These are phyloP conservation scores for Sporisorium exsertum DNA, from an alignment of 1,284 basidiomycete species.

Conservation along the genomic window DNA sequence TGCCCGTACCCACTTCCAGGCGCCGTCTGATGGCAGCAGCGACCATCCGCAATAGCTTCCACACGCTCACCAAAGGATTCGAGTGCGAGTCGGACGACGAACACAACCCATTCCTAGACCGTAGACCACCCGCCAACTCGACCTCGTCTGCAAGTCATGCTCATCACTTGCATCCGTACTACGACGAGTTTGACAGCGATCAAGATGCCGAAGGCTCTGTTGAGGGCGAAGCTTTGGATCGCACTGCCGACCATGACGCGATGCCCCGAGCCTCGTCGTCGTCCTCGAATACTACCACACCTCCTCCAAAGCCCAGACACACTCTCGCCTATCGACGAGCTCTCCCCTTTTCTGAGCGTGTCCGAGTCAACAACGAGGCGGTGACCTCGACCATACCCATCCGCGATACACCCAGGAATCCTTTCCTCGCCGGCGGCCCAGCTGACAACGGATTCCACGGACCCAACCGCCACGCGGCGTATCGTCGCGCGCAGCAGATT, in stretches of 20 bases:
- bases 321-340: conserved; percentile 19
- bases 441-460: conserved; percentile 62
- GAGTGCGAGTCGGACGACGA: conserved; percentile 42
- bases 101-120: conserved; percentile 41
- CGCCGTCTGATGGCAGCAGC: conserved; percentile 5
- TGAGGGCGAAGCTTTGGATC: conserved; percentile 6
- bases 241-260: background rate
- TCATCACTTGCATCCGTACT: conserved; percentile 14
- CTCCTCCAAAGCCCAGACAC: conserved; percentile 7
- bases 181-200: conserved; percentile 44
- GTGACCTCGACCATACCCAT: conserved; percentile 31
- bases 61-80: conserved; percentile 19
- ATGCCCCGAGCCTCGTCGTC: conserved; percentile 24
- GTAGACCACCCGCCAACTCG: background rate
- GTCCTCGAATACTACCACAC: conserved; percentile 16
- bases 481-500: conserved; percentile 29
- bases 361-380: conserved; percentile 30
- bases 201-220: conserved; percentile 39
- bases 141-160: conserved; percentile 9
- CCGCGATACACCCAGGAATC: conserved; percentile 62
- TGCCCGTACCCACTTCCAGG: background rate
- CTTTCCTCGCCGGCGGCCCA: conserved; percentile 65
- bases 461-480: conserved; percentile 35
- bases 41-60: conserved; percentile 11
- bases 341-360: conserved; percentile 24